A percentile compares a stretch with the other conserved stretches of the same genome.
Conservation (phyloP, 2,329 filamentous ascomycete genomes). For the Aureobasidium sp. region DNA sequence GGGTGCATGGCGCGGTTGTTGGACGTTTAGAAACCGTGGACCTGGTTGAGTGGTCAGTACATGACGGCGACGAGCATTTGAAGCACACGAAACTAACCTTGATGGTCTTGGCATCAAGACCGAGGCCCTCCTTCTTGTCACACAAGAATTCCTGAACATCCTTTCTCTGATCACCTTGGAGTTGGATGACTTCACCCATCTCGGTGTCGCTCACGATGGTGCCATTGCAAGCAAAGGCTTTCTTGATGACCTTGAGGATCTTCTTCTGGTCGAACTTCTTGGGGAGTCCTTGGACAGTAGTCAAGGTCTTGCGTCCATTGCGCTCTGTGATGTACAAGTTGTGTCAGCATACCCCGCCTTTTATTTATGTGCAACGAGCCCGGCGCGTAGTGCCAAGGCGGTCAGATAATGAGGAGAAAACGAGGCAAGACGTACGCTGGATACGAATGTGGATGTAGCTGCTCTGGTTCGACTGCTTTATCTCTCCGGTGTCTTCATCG, state of each 20-base stretch:
- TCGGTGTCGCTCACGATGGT: conserved; percentile 93
- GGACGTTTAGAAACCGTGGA: conserved; percentile 56
- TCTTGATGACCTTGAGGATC: conserved; percentile 99
- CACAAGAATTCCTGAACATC: conserved; percentile 96
- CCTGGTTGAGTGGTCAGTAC: conserved; percentile 26
- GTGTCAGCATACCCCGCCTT: conserved; percentile 35
- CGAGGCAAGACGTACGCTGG: conserved; percentile 66
- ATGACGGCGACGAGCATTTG: background rate
- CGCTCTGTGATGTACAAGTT: conserved; percentile 58
- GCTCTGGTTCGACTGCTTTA: conserved; percentile 75
- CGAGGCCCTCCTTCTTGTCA: conserved; percentile 91
- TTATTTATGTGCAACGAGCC: background rate
- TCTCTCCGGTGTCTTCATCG: conserved; percentile 97
- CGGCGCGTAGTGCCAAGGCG: background rate
- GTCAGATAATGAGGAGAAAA: background rate
- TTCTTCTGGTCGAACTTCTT: conserved; percentile 99
- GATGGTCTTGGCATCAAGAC: conserved; percentile 92
- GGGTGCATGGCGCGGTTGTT: conserved; percentile 28
- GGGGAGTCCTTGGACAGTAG: conserved; percentile 95
- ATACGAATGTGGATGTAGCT: conserved; percentile 99
- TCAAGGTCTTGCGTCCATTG: conserved; percentile 99
- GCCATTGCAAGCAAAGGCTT: conserved; percentile 99
- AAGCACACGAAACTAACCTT: conserved; percentile 54
- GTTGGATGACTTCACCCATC: conserved; percentile 99
- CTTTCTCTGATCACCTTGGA: conserved; percentile 98